Conservation (phyloP, 2,329 filamentous ascomycete species). For the Phaeosphaeriaceae sp. region DNA sequence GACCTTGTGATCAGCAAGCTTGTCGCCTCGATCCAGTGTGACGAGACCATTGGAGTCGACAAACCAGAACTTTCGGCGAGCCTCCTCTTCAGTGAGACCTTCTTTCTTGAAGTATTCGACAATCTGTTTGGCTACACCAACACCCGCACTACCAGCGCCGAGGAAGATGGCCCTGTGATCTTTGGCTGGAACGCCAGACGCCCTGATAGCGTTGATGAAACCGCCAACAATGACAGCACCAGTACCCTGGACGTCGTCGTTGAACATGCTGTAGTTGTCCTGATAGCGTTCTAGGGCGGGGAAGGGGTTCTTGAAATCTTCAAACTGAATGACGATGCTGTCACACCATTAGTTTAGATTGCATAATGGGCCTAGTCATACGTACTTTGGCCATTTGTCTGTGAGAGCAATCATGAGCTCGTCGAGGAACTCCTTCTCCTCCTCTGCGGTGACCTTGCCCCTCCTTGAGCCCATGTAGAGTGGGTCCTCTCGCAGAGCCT, state of each 20-base stretch:
- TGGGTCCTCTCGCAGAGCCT: slow-evolving; percentile 73
- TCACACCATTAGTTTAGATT: slow-evolving; percentile 38
- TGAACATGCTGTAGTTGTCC: slow-evolving; percentile 91
- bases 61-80: slow-evolving; percentile 92
- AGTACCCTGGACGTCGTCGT: slow-evolving; percentile 97
- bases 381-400: slow-evolving; percentile 73
- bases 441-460: slow-evolving; percentile 76
- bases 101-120: slow-evolving; percentile 96
- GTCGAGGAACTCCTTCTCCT: slow-evolving; percentile 92
- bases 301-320: slow-evolving; percentile 98
- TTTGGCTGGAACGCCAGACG: slow-evolving; percentile 81
- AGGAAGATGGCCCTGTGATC: slow-evolving; percentile 96
- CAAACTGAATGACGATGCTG: slow-evolving; percentile 85
- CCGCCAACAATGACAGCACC: slow-evolving; percentile 93
- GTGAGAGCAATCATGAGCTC: slow-evolving; percentile 94
- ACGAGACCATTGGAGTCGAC: slow-evolving; percentile 97
- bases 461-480: slow-evolving; percentile 90
- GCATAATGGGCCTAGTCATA: slow-evolving; percentile 18
- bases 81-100: slow-evolving; percentile 85
- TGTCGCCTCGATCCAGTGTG: slow-evolving; percentile 89
- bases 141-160: slow-evolving; percentile 92
- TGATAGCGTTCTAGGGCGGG: slow-evolving; percentile 90
- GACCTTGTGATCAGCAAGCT: slow-evolving; percentile 84
- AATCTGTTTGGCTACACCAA: slow-evolving; percentile 97
- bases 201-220: slow-evolving; percentile 76